Conservation (phyloP, 2,329 filamentous ascomycete genomes). For the Fusarium verrucosum region DNA sequence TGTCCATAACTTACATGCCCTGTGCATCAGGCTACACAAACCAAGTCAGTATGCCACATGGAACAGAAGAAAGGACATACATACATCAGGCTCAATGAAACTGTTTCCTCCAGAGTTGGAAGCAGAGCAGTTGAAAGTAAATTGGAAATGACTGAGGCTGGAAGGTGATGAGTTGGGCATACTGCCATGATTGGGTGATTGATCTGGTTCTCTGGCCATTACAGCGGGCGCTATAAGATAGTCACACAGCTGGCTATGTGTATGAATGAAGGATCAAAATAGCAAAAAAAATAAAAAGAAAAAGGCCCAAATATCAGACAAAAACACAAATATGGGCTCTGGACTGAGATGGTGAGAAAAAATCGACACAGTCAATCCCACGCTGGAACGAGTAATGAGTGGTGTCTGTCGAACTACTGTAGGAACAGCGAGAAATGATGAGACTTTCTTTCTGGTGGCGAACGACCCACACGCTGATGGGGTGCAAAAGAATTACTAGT, state of each 20-base stretch:
- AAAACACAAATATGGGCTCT: slow-evolving; percentile 4
- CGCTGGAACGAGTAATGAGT: slow-evolving; percentile 11
- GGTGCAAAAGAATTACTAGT: slow-evolving; percentile 4
- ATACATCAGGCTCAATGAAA: slow-evolving; percentile 49
- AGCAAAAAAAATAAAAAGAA: not conserved
- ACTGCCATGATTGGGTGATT: slow-evolving; percentile 18
- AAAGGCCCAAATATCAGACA: not conserved
- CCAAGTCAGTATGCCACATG: slow-evolving; percentile 25
- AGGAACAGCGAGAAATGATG: slow-evolving; percentile 19
- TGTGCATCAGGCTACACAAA: slow-evolving; percentile 35
- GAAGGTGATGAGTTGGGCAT: slow-evolving; percentile 28
- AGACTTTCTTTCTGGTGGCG: slow-evolving; percentile 27
- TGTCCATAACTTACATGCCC: slow-evolving; percentile 39
- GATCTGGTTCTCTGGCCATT: slow-evolving; percentile 29
- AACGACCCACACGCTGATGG: slow-evolving; percentile 21
- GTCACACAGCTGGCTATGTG: not conserved
- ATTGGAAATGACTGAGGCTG: slow-evolving; percentile 42
- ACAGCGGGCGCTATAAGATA: slow-evolving; percentile 10
- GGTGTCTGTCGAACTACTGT: slow-evolving; percentile 20
- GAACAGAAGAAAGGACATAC: slow-evolving; percentile 34
- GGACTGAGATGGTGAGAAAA: slow-evolving; percentile 1
- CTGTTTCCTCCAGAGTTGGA: slow-evolving; percentile 43
- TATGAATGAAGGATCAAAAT: not conserved
- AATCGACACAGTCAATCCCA: slow-evolving; percentile 3
- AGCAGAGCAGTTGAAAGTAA: slow-evolving; percentile 48